Percentiles rank a stretch among this genome's conserved stretches.
phyloP scores from a whole-genome alignment of 2,329 filamentous ascomycete species.

The Phaeosphaeriaceae sp. region DNA sequence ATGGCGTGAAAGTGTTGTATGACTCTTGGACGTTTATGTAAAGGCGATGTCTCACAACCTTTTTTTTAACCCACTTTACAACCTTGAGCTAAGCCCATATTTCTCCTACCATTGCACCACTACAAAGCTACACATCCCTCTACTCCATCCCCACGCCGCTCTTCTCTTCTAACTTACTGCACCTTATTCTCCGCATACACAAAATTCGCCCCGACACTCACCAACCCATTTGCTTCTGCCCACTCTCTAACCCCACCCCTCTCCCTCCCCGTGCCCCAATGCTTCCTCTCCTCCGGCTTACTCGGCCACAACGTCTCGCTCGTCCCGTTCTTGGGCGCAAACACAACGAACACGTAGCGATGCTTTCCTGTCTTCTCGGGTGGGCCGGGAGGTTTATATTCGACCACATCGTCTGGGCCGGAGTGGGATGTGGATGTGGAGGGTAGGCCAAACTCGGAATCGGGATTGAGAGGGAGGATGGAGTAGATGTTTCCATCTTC shows the following conservation, averaged over 20 bases:
- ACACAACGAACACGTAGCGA: constrained; percentile 64
- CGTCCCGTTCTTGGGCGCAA: constrained; percentile 56
- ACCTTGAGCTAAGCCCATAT: too few species aligned
- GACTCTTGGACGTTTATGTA: too few species aligned
- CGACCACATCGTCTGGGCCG: constrained; percentile 51
- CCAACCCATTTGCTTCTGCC: constrained; percentile 58
- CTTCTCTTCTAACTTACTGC: constrained; percentile 47
- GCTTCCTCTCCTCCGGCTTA: constrained; percentile 58
- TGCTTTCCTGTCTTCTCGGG: constrained; percentile 65
- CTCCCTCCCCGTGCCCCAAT: constrained; percentile 63
- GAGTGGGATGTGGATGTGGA: constrained; percentile 3
- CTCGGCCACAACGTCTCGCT: constrained; percentile 52
- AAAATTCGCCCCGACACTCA: constrained; percentile 57
- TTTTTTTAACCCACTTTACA: too few species aligned
- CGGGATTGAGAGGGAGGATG: neutral
- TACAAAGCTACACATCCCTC: too few species aligned
- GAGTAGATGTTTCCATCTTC: neutral
- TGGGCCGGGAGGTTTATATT: constrained; percentile 63
- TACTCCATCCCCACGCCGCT: neutral
- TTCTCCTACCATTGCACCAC: too few species aligned
- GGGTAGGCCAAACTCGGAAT: neutral
- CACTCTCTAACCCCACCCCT: constrained; percentile 61
- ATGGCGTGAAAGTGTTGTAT: too few species aligned
- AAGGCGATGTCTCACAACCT: too few species aligned
- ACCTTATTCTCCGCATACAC: constrained; percentile 58